These are phyloP conservation scores for Hypoxylon trugodes DNA, from an alignment of 495 filamentous ascomycete genomes.

Conservation along the genomic window DNA sequence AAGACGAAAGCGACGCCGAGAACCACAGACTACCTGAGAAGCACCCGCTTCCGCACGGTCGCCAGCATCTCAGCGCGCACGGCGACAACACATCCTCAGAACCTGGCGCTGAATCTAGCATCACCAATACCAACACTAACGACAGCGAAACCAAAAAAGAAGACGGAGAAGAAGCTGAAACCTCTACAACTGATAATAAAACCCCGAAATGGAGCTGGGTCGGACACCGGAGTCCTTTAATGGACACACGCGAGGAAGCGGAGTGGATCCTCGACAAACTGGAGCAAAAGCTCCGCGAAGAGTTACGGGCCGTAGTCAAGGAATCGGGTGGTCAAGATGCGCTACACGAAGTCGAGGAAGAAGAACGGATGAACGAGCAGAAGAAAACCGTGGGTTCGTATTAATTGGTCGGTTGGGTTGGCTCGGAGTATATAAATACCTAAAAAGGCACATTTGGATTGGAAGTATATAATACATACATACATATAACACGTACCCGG, in stretches of 20 bases:
- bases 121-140: constrained; percentile 1
- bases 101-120: too few species aligned
- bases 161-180: constrained; percentile 17
- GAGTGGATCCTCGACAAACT: constrained; percentile 82
- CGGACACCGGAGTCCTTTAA: constrained; percentile 72
- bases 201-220: constrained; percentile 76
- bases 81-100: too few species aligned
- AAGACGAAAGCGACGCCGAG: constrained; percentile 64
- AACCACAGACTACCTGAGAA: constrained; percentile 48
- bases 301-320: constrained; percentile 51
- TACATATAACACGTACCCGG: too few species aligned
- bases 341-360: constrained; percentile 12
- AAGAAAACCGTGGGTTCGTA: neutral
- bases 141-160: constrained; percentile 8
- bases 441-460: too few species aligned
- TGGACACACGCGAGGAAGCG: constrained; percentile 75
- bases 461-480: too few species aligned
- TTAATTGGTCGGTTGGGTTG: neutral
- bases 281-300: constrained; percentile 61
- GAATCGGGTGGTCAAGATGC: constrained; percentile 11
- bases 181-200: neutral
- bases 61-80: neutral
- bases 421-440: too few species aligned
- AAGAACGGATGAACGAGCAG: constrained; percentile 29
- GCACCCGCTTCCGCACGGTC: constrained; percentile 7